A percentile compares a stretch with the other conserved stretches of the same genome.
Conservation (phyloP, 208 protist genomes). For the Naegleria gruberi region DNA sequence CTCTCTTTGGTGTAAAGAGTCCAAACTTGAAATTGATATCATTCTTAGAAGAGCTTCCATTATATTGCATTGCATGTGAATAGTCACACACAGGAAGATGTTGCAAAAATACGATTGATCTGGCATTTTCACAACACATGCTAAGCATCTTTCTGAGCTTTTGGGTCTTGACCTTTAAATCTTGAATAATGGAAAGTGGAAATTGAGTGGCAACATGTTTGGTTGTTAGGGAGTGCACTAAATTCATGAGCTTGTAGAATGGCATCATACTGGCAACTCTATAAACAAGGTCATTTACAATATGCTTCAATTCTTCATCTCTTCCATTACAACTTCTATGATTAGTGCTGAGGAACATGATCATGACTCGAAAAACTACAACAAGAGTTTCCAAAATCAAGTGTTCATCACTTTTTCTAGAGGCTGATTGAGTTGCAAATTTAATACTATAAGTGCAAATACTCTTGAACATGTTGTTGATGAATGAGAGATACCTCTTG, state of each 20-base stretch:
- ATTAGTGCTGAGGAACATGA: background rate
- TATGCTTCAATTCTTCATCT: background rate
- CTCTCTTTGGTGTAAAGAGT: background rate
- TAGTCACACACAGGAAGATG: background rate
- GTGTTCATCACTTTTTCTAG: background rate
- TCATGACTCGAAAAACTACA: background rate
- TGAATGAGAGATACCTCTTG: background rate
- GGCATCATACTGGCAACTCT: background rate
- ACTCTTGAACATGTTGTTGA: background rate
- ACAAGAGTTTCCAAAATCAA: background rate
- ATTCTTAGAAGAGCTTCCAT: background rate
- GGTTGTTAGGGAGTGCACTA: background rate
- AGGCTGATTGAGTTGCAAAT: background rate
- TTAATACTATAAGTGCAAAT: background rate
- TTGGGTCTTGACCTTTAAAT: background rate
- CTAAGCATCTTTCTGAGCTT: background rate
- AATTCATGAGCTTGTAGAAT: background rate
- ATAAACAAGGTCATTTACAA: background rate
- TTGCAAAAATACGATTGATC: background rate
- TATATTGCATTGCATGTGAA: background rate
- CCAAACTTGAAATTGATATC: background rate
- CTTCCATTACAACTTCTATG: background rate
- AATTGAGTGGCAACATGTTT: background rate
- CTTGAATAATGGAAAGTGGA: background rate
- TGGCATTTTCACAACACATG: background rate